Base-by-base conservation (phyloP, 345 rosid genomes). In the Brassica incana region DNA sequence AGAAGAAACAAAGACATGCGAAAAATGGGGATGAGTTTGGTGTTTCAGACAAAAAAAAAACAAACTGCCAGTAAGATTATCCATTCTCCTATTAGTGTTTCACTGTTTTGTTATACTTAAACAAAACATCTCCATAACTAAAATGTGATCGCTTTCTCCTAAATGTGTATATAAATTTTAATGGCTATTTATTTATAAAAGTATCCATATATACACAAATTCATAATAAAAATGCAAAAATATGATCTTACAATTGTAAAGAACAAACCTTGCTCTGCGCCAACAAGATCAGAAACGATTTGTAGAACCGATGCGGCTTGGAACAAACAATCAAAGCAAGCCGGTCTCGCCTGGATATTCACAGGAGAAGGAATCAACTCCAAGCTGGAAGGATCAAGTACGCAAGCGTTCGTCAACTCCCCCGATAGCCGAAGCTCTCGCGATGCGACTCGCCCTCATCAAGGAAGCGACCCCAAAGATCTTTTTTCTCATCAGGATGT, bases 1-100 rank as follows among this genome's bases (percentile, higher is more conserved):
- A 68, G 45, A 29, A 29, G 30, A 29, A 29, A 29, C 30, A 29
- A 29, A 29, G 30, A 29, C 30, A 29, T 29, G 30, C 30, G 30
- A 80, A 54, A 71, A 71, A 58, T 33, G 83, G 73, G 72, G 73
- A 75, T 71, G 50, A 75, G 77, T 80, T 80, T 76, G 77, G 77
- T 76, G 73, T 71, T 75, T 80, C 73, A 58, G 83, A 81, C 83
- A 76, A 71, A 65, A 80, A 81, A 40, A 9, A 36, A 29, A 75
- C 80, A 43, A 81, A 76, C 77, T 76, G 77, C 69, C 68, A 71
- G 83, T 81, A 33, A 81, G 80, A 76, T 76, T 81, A 77, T 81
- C 80, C 69, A 81, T 76, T 81, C 48, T 81, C 69, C 69, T 71
- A 75, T 65, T 69, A 74, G 71, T 80, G 80, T 75, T 70, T 75